phyloP scores from a whole-genome alignment of 345 rosid genomes.

The Syzygium aromaticum region DNA sequence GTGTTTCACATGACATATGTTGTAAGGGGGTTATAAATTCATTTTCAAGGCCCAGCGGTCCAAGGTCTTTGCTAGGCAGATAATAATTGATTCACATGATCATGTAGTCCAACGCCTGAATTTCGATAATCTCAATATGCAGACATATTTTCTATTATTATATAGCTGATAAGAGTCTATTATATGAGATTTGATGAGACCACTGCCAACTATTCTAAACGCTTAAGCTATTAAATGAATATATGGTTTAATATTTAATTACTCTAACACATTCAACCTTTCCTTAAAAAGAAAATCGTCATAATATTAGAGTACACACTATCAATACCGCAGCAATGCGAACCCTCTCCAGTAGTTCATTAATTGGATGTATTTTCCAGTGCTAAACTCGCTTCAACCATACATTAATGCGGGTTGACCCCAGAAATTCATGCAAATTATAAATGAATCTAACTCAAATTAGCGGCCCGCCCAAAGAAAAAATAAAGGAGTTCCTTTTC shows the following conservation, averaged over 20 bases:
- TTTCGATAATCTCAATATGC: not conserved
- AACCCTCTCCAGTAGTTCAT: not conserved
- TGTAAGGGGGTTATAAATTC: no score
- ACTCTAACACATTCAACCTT: no score
- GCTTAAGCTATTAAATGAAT: no score
- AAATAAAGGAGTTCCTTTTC: no score
- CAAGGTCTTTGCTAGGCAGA: no score
- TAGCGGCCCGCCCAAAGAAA: no score
- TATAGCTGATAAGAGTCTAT: not conserved
- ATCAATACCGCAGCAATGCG: not conserved
- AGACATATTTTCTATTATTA: not conserved
- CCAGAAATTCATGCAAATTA: not conserved
- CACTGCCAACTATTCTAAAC: not conserved
- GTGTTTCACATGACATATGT: no score
- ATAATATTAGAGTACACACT: not conserved
- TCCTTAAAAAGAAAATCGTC: no score
- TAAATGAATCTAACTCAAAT: not conserved
- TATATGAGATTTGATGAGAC: no score
- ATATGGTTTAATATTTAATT: no score
- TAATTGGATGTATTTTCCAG: not conserved
- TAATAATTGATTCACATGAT: no score
- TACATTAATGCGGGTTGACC: not conserved
- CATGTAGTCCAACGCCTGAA: not conserved
- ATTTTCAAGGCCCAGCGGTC: no score
- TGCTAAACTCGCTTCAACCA: not conserved